Evolutionary conservation across 805 yeast species (phyloP), one percentile per base, ranked within the genome.

Genomic region (Barnettozyma pratensis): DNA sequence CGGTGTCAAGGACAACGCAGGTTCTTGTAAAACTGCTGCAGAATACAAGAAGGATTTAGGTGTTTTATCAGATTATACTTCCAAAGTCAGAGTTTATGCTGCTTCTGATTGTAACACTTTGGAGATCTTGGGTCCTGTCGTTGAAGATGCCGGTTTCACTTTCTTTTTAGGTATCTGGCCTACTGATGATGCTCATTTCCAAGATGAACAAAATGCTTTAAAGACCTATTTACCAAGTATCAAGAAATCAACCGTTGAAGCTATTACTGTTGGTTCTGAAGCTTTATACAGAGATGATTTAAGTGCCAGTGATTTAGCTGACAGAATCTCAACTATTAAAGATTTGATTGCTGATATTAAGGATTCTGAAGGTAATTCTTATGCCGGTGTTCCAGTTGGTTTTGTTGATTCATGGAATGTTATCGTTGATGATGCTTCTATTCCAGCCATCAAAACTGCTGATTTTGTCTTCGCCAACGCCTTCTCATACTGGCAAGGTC

Each of bases 401-500:
- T 83, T 91, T 49, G 97, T 89, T 55, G 98, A 92, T 71, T 90
- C 97, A 2, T 92, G 98, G 98, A 87, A 92, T 69, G 76, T 87
- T 54, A 68, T 87, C 54, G 96, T 90, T 57, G 96, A 88, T 62
- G 94, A 85, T 61, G 80, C 75, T 57, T 74, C 83, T 55, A 60
- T 70, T 45, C 79, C 85, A 28, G 96, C 86, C 48, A 83, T 92
- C 64, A 60, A 80, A 67, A 91, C 89, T 45, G 74, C 95, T 42
- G 98, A 92, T 68, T 74, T 88, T 61, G 81, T 90, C 53, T 86
- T 84, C 67, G 96, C 96, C 63, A 92, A 92, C 66, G 97, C 97
- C 44, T 92, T 92, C 79, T 87, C 97, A 7, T 92, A 91, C 83
- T 92, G 98, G 98, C 98, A 92, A 75, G 97, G 97, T 40, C 97